These are phyloP conservation scores for Ganoderma multipileum DNA, from an alignment of 1,284 basidiomycete genomes.

Conservation along the genomic window DNA sequence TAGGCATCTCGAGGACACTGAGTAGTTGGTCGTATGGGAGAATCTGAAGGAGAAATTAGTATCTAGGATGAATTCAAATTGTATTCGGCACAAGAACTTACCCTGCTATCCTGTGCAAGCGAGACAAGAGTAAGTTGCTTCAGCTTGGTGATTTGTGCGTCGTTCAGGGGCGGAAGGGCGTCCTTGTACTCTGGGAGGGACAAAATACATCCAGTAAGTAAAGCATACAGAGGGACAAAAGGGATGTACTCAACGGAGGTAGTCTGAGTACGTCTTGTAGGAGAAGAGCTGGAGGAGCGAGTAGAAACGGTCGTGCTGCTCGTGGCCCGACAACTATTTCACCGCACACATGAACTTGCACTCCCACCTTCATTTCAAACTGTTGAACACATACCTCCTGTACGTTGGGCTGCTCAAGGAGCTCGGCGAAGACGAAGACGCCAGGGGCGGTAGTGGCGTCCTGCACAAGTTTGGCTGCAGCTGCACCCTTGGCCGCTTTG, in stretches of 20 bases:
- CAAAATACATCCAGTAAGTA: slow-evolving; percentile 6
- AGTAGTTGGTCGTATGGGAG: slow-evolving; percentile 77
- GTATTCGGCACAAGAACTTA: slow-evolving; percentile 38
- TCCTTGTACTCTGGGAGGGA: slow-evolving; percentile 63
- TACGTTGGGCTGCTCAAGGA: slow-evolving; percentile 83
- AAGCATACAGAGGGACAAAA: not conserved
- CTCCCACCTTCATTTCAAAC: no score
- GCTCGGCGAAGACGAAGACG: slow-evolving; percentile 90
- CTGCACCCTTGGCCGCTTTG: slow-evolving; percentile 89
- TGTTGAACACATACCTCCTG: slow-evolving; percentile 67
- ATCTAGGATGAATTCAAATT: not conserved
- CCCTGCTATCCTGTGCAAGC: slow-evolving; percentile 75
- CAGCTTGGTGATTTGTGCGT: slow-evolving; percentile 83
- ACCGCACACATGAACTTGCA: not conserved
- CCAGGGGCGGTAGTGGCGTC: slow-evolving; percentile 90
- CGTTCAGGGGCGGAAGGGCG: slow-evolving; percentile 70
- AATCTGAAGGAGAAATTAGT: slow-evolving; percentile 53
- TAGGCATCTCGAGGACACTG: slow-evolving; percentile 71
- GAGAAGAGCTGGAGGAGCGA: slow-evolving; percentile 86
- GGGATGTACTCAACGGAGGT: slow-evolving; percentile 50
- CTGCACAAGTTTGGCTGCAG: slow-evolving; percentile 86
- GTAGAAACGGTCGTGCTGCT: slow-evolving; percentile 65
- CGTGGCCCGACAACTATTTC: slow-evolving; percentile 59
- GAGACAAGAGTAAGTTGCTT: slow-evolving; percentile 92
- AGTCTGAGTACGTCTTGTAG: slow-evolving; percentile 86